These are phyloP conservation scores for Sapria himalayana DNA, from an alignment of 345 rosid genomes.

Conservation along the genomic window DNA sequence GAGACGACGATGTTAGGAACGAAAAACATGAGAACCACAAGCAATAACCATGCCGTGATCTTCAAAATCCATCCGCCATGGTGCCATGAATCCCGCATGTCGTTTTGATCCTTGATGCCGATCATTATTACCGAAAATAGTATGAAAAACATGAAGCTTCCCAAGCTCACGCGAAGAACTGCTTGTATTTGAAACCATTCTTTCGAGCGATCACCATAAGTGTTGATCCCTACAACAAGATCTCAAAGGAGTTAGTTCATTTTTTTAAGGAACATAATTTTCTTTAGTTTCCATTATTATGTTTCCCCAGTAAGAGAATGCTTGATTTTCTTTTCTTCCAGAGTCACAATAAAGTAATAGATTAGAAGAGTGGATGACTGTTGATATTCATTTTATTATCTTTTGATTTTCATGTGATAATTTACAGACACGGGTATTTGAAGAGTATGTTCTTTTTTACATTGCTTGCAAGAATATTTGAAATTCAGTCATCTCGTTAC, in stretches of 20 bases:
- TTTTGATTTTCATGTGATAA: too few species aligned
- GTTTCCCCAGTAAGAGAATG: too few species aligned
- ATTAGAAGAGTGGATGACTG: too few species aligned
- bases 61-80: conserved; percentile 91
- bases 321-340: too few species aligned
- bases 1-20: conserved; percentile 48
- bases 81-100: conserved; percentile 79
- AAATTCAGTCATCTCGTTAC: too few species aligned
- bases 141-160: conserved; percentile 63
- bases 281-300: too few species aligned
- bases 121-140: conserved; percentile 67
- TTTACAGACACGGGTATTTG: too few species aligned
- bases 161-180: conserved; percentile 89
- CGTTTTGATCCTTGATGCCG: conserved; percentile 85
- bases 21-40: conserved; percentile 76
- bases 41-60: conserved; percentile 70
- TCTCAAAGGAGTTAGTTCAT: not conserved
- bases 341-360: too few species aligned
- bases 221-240: conserved; percentile 52
- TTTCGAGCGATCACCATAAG: conserved; percentile 33
- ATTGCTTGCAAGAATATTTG: too few species aligned
- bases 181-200: conserved; percentile 87
- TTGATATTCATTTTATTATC: too few species aligned
- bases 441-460: too few species aligned
- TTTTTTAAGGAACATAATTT: too few species aligned